Conservation (phyloP, 768 basidiomycete species). For the Dioszegia aurantiaca region DNA sequence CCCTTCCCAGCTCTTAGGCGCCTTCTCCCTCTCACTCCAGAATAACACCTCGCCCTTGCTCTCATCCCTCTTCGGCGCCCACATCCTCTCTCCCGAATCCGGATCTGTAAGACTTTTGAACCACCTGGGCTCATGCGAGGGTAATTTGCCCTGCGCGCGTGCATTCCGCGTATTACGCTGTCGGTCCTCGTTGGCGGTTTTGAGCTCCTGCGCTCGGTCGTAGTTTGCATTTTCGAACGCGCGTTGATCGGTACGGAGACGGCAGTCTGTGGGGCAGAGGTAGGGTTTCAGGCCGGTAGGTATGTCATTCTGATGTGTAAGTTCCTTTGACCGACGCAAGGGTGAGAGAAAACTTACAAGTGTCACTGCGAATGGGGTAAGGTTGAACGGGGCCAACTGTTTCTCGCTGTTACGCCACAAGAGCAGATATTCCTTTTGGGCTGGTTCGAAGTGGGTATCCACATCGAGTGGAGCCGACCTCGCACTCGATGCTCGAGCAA, state of each 20-base stretch:
- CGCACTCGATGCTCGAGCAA: constrained; percentile 70
- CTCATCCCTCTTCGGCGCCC: constrained; percentile 64
- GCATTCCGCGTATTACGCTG: constrained; percentile 71
- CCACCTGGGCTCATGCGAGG: constrained; percentile 81
- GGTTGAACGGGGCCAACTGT: constrained; percentile 77
- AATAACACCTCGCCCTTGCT: constrained; percentile 64
- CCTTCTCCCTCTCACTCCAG: constrained; percentile 71
- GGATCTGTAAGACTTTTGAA: constrained; percentile 76
- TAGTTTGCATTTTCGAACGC: constrained; percentile 88
- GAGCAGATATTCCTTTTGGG: constrained; percentile 69
- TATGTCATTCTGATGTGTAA: constrained; percentile 78
- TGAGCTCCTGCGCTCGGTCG: constrained; percentile 70
- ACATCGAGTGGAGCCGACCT: constrained; percentile 47
- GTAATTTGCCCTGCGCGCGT: constrained; percentile 69
- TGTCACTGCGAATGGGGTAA: constrained; percentile 90
- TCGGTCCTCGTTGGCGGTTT: constrained; percentile 63
- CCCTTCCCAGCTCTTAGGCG: constrained; percentile 59
- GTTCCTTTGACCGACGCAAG: neutral
- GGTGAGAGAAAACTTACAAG: constrained; percentile 50
- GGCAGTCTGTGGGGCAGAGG: constrained; percentile 85
- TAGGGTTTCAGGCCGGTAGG: constrained; percentile 68
- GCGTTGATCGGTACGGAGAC: constrained; percentile 85
- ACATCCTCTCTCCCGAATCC: constrained; percentile 86
- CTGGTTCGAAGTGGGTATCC: constrained; percentile 30
- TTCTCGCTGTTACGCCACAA: constrained; percentile 93